These are phyloP conservation scores for Asterella californica DNA, from an alignment of 225 moss, liverwort and hornwort genomes.

Conservation along the genomic window DNA sequence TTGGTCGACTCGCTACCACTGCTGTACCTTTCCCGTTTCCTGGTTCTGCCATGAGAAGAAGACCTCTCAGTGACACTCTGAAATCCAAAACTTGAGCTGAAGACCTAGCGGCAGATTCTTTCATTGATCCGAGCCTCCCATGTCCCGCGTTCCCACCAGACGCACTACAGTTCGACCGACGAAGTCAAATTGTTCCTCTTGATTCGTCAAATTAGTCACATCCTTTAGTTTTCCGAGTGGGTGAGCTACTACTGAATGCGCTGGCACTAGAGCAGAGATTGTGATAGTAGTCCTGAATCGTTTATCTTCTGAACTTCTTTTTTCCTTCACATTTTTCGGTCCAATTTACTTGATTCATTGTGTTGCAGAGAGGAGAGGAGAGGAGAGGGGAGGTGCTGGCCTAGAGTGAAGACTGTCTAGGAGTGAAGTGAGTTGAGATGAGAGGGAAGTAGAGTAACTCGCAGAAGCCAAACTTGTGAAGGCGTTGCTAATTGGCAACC, in stretches of 20 bases:
- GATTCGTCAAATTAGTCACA: not conserved
- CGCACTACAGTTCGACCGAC: not conserved
- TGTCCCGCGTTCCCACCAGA: not conserved
- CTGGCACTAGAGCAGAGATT: slow-evolving; percentile 10
- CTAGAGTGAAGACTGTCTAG: slow-evolving; percentile 36
- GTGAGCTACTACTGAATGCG: slow-evolving; percentile 9
- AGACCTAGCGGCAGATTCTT: not conserved
- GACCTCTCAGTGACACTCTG: not conserved
- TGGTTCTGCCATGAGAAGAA: not conserved
- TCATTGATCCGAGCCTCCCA: not conserved
- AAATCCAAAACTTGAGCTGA: not conserved
- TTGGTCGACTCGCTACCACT: not conserved
- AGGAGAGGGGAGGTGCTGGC: slow-evolving; percentile 41
- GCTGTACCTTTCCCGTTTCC: not conserved
- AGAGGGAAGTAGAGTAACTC: slow-evolving; percentile 30
- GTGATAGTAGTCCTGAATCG: slow-evolving; percentile 18
- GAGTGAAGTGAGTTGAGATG: slow-evolving; percentile 32
- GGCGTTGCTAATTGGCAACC: slow-evolving; percentile 97
- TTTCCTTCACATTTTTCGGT: slow-evolving; percentile 20
- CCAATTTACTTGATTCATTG: slow-evolving; percentile 42
- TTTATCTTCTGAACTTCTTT: slow-evolving; percentile 16
- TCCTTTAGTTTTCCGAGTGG: slow-evolving; percentile 9
- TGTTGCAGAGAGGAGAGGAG: slow-evolving; percentile 46
- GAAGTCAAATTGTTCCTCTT: not conserved
- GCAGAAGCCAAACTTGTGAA: slow-evolving; percentile 51